A percentile compares a stretch with the other conserved stretches of the same genome.
Evolutionary conservation across 75 land plant genomes (phyloP).

Genomic region (Selaginella moellendorffii): DNA sequence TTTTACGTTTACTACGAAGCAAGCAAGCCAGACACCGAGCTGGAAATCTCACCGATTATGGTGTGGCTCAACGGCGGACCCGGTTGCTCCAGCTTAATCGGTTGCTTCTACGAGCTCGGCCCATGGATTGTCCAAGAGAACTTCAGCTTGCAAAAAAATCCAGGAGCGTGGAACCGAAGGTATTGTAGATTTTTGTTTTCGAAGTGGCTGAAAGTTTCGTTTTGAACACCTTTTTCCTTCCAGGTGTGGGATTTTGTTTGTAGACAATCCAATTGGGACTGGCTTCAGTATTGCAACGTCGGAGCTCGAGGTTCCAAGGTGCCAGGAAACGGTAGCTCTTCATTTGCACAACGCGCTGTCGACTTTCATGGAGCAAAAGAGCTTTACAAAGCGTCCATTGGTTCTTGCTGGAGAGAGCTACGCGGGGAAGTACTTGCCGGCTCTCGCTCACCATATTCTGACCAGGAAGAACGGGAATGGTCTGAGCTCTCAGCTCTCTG

Average conservation of each 20-base stretch:
- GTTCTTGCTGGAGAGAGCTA: conserved; percentile 34
- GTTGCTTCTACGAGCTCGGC: conserved; percentile 35
- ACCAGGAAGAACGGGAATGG: not conserved
- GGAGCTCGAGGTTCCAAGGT: conserved; percentile 18
- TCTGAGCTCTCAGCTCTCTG: conserved; percentile 13
- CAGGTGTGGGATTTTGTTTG: conserved; percentile 28
- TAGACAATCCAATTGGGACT: conserved; percentile 31
- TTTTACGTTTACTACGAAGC: conserved; percentile 33
- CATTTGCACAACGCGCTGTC: conserved; percentile 24
- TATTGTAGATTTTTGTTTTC: not conserved
- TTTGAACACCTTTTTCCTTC: not conserved
- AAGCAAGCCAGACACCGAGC: not conserved
- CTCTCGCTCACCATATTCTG: conserved; percentile 24
- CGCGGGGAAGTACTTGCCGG: conserved; percentile 33
- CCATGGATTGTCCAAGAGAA: conserved; percentile 23
- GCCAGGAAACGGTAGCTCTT: conserved; percentile 20
- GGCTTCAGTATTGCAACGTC: conserved; percentile 27
- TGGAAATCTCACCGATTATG: conserved; percentile 19
- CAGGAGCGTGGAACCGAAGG: conserved; percentile 30
- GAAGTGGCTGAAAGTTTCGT: not conserved
- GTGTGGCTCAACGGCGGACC: conserved; percentile 39
- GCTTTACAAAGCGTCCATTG: conserved; percentile 19
- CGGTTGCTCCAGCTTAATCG: conserved; percentile 39
- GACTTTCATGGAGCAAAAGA: conserved; percentile 7
- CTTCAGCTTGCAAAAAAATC: conserved; percentile 13